Percentiles rank a stretch among this genome's conserved stretches.
Conservation (phyloP, 768 basidiomycete species). For the Lactarius indigo region DNA sequence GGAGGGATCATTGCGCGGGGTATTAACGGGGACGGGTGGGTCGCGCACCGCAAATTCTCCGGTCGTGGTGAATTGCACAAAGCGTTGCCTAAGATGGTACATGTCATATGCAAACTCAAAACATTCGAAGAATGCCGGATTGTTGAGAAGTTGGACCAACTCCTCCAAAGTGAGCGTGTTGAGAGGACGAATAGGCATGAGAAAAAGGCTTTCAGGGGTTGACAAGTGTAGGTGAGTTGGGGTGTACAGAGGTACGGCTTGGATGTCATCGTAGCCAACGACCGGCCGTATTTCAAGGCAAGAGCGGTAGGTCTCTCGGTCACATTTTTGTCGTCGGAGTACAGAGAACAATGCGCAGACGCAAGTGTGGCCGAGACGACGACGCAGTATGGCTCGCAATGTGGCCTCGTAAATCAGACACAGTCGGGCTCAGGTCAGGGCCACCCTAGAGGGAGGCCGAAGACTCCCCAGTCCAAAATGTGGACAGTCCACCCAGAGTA, state of each 20-base stretch:
- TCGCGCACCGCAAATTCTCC: neutral
- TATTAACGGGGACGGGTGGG: neutral
- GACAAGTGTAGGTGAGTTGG: neutral
- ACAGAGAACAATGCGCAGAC: neutral
- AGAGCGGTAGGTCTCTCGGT: neutral
- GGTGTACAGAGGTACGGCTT: neutral
- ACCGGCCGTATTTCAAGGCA: neutral
- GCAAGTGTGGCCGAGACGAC: neutral
- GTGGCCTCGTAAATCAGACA: neutral
- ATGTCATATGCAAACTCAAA: neutral
- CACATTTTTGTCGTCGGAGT: neutral
- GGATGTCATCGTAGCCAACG: neutral
- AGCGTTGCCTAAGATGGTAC: neutral
- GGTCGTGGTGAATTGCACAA: neutral
- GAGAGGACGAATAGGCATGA: neutral
- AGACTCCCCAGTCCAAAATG: neutral
- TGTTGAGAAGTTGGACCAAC: neutral
- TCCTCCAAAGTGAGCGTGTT: neutral
- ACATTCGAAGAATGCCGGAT: neutral
- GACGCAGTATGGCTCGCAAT: neutral
- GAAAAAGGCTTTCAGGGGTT: neutral
- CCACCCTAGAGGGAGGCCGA: neutral
- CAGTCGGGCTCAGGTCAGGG: neutral
- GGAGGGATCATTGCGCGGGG: neutral
- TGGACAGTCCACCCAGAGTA: neutral